These are phyloP conservation scores for Nitzschia sp. DNA, from an alignment of 108 stramenopile genomes.

Conservation along the genomic window DNA sequence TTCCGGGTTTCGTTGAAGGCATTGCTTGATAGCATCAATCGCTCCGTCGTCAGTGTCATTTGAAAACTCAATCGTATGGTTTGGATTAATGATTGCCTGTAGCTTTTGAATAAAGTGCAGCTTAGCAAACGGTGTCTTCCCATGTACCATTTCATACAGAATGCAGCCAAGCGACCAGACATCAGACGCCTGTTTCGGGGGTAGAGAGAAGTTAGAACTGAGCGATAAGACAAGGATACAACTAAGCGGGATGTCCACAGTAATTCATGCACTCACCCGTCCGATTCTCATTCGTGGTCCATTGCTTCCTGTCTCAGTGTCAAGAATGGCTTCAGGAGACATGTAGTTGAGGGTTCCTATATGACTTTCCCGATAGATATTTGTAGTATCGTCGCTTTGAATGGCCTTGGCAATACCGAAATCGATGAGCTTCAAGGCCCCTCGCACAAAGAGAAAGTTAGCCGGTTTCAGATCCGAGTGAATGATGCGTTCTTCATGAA, in stretches of 20 bases:
- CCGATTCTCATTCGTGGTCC: constrained; percentile 71
- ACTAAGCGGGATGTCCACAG: background rate
- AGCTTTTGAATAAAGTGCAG: constrained; percentile 94
- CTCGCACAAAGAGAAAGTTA: constrained; percentile 91
- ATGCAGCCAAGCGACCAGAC: constrained; percentile 97
- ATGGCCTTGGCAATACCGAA: constrained; percentile 99
- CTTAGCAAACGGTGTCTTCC: constrained; percentile 91
- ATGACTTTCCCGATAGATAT: constrained; percentile 95
- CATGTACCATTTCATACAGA: constrained; percentile 97
- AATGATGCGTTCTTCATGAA: constrained; percentile 97
- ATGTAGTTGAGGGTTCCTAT: constrained; percentile 99
- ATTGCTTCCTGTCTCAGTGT: constrained; percentile 64
- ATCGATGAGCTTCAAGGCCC: constrained; percentile 97
- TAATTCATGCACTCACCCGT: constrained; percentile 37
- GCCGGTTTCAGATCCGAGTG: constrained; percentile 94
- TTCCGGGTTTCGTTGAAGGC: constrained; percentile 74
- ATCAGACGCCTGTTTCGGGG: constrained; percentile 68
- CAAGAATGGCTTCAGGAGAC: constrained; percentile 96
- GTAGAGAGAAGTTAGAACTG: background rate
- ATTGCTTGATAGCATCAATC: constrained; percentile 80
- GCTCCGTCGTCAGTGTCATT: constrained; percentile 58
- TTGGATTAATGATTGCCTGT: constrained; percentile 91
- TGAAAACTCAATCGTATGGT: constrained; percentile 78
- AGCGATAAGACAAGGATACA: background rate
- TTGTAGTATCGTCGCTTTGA: constrained; percentile 94